Base-by-base conservation (phyloP, 2,329 filamentous ascomycete species). In the Venturia carpophila region DNA sequence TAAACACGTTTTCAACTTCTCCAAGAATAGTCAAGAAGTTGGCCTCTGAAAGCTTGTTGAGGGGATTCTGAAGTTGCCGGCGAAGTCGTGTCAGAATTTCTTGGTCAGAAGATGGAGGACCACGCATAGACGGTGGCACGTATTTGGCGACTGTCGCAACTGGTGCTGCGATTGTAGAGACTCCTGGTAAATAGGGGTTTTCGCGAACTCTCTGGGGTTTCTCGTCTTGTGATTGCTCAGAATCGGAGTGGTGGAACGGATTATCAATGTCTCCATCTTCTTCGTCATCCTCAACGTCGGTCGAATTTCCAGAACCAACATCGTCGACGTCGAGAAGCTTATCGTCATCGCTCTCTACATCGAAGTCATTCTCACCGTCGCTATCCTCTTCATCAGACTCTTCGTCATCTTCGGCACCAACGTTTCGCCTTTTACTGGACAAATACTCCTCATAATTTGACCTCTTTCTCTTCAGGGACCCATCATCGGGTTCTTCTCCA, bases 21-120 rank as follows among this genome's bases (percentile, higher is more conserved):
- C 84, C 83, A 3, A 97, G 79, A 64, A 97, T 96, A 1, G 90
- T 89, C 6, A 96, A 76, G 68, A 99, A 81, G 70, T 94, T 97
- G 45, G 91, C 87, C 73, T 97, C 93, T 0, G 94, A 97, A 41
- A 99, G 81, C 72, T 93, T 88, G 75, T 99, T 99, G 72, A 99
- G 83, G 21, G 94, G 82, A 72, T 94, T 93, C 73, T 97, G 92
- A 0, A 91, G 82, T 71, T 95, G 91, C 67, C 91, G 86, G 66
- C 87, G 86, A 62, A 99, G 79, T 47, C 89, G 86, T 15, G 81
- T 80, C 60, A 89, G 79, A 52, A 83, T 79, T 73, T 95, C 89
- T 1, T 83, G 82, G 68, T 90, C 87, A 0, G 85, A 84, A 0
- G 83, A 80, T 2, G 83, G 76, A 42, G 82, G 78, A 69, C 83